phyloP scores from a whole-genome alignment of 441 rosid species.

The Erysimum cheiri region DNA sequence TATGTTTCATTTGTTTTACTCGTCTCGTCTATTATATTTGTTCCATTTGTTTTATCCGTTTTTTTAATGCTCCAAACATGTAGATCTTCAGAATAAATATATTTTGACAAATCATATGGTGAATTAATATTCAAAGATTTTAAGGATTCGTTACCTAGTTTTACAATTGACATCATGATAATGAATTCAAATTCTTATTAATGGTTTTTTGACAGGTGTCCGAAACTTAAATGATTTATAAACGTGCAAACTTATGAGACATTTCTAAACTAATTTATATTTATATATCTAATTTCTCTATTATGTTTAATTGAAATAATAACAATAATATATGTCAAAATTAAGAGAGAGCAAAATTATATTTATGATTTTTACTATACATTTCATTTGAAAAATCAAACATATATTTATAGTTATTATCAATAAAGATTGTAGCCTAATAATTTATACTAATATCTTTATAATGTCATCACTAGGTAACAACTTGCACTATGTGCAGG shows the following conservation, averaged over 20 bases:
- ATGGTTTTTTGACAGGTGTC: conserved; percentile 6
- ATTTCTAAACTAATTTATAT: background rate
- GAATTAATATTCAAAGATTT: conserved; percentile 22
- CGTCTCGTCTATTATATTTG: background rate
- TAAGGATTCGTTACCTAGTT: conserved; percentile 29
- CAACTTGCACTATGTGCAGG: no score
- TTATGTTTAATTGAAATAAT: no score
- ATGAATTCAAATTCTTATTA: background rate
- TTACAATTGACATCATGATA: conserved; percentile 13
- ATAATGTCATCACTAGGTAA: no score
- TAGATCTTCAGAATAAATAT: background rate
- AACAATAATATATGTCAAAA: no score
- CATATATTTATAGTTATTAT: no score
- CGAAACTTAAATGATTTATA: background rate
- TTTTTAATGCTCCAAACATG: background rate
- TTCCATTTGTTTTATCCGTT: background rate
- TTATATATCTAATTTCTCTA: no score
- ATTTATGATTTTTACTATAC: no score
- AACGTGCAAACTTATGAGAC: background rate
- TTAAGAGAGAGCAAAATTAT: no score
- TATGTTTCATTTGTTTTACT: background rate
- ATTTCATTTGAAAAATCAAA: no score
- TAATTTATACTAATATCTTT: no score
- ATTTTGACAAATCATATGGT: background rate
- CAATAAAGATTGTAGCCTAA: no score